Base-by-base conservation (phyloP, 2,329 filamentous ascomycete species). In the Hymenoscyphus fraxineus region DNA sequence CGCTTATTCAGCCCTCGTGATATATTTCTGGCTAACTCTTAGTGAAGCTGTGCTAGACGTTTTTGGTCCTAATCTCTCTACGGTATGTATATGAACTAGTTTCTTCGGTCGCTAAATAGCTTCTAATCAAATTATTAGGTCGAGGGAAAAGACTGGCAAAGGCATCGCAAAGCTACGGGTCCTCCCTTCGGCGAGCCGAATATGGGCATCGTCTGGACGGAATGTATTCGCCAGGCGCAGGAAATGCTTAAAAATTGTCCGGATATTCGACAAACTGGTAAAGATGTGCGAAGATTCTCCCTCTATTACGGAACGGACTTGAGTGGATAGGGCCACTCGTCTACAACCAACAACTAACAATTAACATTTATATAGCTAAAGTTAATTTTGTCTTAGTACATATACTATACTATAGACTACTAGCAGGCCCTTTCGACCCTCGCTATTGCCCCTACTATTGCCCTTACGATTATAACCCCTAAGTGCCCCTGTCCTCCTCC, bases 91-190 rank as follows among this genome's bases (percentile, higher is more conserved):
- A n/a, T 12, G 2, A 6, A 6, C 41, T 44, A n/a, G 15, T n/a
- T n/a, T 15, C 16, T 15, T n/a, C 9, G 15, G 12, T 44, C 19
- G 0, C 22, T 27, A n/a, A 31, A 38, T n/a, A n/a, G 10, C 54
- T 56, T 6, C 32, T 10, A 31, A 31, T 27, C 15, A 31, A 56
- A 32, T 56, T 31, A 9, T 22, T 31, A 56, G 54, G 54, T 39
- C 39, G 56, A 58, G 32, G 56, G 56, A 15, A 35, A 58, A 19
- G 27, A 58, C 27, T 58, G 56, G 56, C 56, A 58, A 19, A 35
- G 56, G 16, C 56, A 58, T 39, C 56, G 56, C 5, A 58, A 58
- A 58, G 56, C 32, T 7, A 58, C 56, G 5, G 56, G 27, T 19
- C 27, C 56, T 9, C 32, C 27, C 7, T 58, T 58, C 10, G 32